phyloP scores from a whole-genome alignment of 805 yeast species.

The Metschnikowia borealis region DNA sequence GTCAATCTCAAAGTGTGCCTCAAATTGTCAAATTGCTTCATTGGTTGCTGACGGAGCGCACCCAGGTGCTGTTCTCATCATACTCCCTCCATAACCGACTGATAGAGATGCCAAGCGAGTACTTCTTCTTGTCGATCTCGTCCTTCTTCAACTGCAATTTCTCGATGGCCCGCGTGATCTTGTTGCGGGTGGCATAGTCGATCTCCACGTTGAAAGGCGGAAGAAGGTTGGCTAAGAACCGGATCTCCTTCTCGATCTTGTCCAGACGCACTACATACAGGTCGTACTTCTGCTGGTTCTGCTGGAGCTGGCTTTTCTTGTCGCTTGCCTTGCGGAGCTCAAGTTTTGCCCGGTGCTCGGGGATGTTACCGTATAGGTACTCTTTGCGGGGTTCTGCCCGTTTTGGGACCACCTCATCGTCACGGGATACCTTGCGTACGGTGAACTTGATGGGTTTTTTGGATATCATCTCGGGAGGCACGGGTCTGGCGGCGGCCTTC shows the following conservation, averaged over 20 bases:
- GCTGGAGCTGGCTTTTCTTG: constrained; percentile 13
- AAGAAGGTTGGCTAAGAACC: constrained; percentile 33
- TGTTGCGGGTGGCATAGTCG: constrained; percentile 38
- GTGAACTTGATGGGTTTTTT: constrained; percentile 19
- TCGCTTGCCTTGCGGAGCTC: constrained; percentile 10
- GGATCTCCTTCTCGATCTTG: constrained; percentile 39
- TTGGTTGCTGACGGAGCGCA: constrained; percentile 26
- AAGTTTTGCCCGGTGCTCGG: constrained; percentile 14
- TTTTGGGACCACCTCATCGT: neutral
- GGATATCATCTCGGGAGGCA: neutral
- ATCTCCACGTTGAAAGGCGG: constrained; percentile 44
- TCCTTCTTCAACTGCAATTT: constrained; percentile 38
- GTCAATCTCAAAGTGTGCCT: too few relatives aligned
- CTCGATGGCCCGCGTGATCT: constrained; percentile 38
- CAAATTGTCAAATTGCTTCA: neutral
- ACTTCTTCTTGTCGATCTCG: constrained; percentile 39
- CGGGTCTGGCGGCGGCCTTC: constrained; percentile 7
- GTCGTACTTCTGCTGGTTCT: constrained; percentile 33
- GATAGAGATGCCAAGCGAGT: constrained; percentile 38
- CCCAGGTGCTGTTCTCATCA: constrained; percentile 43
- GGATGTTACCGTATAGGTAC: constrained; percentile 18
- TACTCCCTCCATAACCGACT: constrained; percentile 42
- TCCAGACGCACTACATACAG: constrained; percentile 27
- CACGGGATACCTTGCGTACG: constrained; percentile 19
- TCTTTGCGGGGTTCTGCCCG: neutral